Base-by-base conservation (phyloP, 2,329 filamentous ascomycete species). In the Fusarium cicatricum region DNA sequence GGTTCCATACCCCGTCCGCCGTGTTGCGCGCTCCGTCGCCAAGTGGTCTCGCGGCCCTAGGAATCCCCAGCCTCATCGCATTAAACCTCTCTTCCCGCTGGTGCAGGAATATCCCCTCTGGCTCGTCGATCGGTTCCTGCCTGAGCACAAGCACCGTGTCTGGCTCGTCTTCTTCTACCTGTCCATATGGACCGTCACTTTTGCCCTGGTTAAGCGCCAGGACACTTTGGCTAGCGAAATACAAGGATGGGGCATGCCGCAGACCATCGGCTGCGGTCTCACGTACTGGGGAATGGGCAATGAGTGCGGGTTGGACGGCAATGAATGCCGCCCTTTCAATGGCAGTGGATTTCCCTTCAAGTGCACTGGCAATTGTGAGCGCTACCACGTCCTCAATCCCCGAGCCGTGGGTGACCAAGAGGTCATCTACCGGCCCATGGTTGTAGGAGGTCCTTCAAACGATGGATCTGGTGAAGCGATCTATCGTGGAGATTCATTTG, bases 401-500 rank as follows among this genome's bases (percentile, higher is more conserved):
- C 84, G 90, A 63, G 90, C 90, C 8, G 90, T 95, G 5, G 91
- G 91, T 29, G 83, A 86, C 60, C 81, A 88, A 64, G 84, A 88
- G 62, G 77, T 90, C 44, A 78, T 83, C 39, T 91, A 91, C 69
- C 76, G 75, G 19, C 78, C 86, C 1, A 71, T 91, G n/a, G 82
- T 92, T 2, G 79, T 92, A 21, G 89, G 89, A n/a, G 89, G 89
- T 0, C 85, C 85, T 0, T 73, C 78, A 5, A 74, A 75, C 42
- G 75, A 80, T 23, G 65, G 68, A 6, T 72, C 75, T 15, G 68
- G 72, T 3, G 60, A 73, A 28, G 82, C 88, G 0, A 79, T 90
- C 17, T 98, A 98, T 72, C 89, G 95, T 15, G 92, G 90, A 10
- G 92, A 97, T 74, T 96, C 91, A 12, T 96, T 91, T 75, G 88